Conservation (phyloP, 2,329 filamentous ascomycete species). For the Penicillium digitatum region DNA sequence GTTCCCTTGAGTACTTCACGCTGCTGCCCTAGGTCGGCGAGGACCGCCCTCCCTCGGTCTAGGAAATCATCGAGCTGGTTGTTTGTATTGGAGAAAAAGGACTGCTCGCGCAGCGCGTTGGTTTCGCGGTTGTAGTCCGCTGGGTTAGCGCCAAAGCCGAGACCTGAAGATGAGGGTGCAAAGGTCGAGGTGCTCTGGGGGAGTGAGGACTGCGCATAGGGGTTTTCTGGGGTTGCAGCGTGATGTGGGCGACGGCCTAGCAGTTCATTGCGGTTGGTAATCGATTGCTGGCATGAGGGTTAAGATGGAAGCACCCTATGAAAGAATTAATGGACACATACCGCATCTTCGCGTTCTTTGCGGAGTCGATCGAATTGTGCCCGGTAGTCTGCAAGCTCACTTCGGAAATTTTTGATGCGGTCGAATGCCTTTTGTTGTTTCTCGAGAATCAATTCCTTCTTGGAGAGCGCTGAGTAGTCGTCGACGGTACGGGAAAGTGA, state of each 20-base stretch:
- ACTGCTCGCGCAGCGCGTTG: constrained; percentile 84
- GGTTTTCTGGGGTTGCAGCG: constrained; percentile 82
- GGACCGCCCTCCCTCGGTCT: constrained; percentile 81
- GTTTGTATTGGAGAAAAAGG: constrained; percentile 78
- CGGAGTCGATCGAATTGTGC: constrained; percentile 74
- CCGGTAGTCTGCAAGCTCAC: constrained; percentile 76
- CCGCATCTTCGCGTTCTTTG: constrained; percentile 69
- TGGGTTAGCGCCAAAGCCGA: constrained; percentile 46
- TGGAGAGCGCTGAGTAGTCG: constrained; percentile 81
- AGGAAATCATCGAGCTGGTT: constrained; percentile 89
- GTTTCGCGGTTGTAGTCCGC: constrained; percentile 66
- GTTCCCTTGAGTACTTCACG: constrained; percentile 93
- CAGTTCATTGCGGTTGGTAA: constrained; percentile 73
- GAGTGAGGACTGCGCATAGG: constrained; percentile 66
- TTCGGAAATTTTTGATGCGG: constrained; percentile 77
- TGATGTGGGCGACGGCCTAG: constrained; percentile 78
- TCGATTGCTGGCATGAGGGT: constrained; percentile 45
- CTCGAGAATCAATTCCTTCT: constrained; percentile 81
- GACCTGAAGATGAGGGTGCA: constrained; percentile 35
- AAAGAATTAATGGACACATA: constrained; percentile 31
- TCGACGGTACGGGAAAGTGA: constrained; percentile 86
- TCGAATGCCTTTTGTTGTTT: constrained; percentile 91
- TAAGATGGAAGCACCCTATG: not conserved
- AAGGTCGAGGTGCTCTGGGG: constrained; percentile 42
- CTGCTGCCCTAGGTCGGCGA: constrained; percentile 84